Percentiles rank a stretch among this genome's conserved stretches.
Evolutionary conservation across 371 early-diverging fungal species (phyloP).

Genomic region (Nematocida minor): DNA sequence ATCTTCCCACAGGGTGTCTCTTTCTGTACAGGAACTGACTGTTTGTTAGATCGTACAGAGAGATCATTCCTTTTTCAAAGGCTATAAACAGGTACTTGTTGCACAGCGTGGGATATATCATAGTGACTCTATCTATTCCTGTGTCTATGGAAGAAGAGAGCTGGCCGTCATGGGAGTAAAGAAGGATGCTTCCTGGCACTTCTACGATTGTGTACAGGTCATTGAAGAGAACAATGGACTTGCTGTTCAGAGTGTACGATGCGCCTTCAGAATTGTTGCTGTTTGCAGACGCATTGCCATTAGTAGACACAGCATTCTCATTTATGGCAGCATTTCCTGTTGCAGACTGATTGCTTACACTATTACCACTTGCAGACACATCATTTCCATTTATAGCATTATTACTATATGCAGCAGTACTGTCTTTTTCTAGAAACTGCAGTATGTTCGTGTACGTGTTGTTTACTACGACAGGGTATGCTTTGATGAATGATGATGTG

Average conservation of each 20-base stretch:
- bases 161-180: conserved; percentile 8
- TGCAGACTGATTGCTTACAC: too few species aligned
- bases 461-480: not conserved
- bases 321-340: too few species aligned
- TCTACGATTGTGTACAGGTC: conserved; percentile 2
- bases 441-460: conserved; percentile 4
- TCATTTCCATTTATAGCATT: not conserved
- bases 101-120: not conserved
- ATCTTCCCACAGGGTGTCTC: not conserved
- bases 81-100: conserved; percentile 3
- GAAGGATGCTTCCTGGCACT: not conserved
- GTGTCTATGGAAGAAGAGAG: not conserved
- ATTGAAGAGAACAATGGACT: not conserved
- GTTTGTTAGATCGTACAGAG: not conserved
- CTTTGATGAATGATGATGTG: not conserved
- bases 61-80: conserved; percentile 9
- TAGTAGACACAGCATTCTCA: too few species aligned
- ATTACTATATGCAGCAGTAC: not conserved
- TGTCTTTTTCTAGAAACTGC: not conserved
- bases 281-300: too few species aligned
- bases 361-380: too few species aligned
- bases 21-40: conserved; percentile 1
- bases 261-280: too few species aligned
- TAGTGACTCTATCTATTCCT: conserved; percentile 12
- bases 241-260: not conserved